phyloP scores from a whole-genome alignment of 208 protist genomes.

The Leishmania major region DNA sequence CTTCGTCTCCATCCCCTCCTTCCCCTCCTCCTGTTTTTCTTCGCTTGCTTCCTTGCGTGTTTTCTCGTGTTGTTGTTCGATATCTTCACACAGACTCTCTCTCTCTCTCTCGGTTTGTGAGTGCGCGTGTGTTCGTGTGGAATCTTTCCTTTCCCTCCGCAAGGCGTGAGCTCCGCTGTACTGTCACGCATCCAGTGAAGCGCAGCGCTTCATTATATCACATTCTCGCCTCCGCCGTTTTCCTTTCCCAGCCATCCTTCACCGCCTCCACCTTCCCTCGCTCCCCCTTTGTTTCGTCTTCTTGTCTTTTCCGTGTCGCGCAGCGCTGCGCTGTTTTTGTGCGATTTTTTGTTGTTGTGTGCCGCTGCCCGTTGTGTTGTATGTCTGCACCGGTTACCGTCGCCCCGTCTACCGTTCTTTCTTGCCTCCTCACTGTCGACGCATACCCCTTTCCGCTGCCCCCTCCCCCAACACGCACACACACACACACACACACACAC shows the following conservation, averaged over 20 bases:
- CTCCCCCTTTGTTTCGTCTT: too few relatives aligned
- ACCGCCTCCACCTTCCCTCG: too few relatives aligned
- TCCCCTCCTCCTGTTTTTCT: constrained; percentile 16
- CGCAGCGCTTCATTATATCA: neutral
- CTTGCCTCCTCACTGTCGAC: neutral
- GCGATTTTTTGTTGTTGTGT: neutral
- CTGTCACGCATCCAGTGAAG: neutral
- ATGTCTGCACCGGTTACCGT: neutral
- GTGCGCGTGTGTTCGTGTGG: neutral
- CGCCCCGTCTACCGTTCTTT: neutral
- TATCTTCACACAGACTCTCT: constrained; percentile 10
- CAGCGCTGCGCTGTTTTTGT: too few relatives aligned
- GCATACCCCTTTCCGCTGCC: neutral
- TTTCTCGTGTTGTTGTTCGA: constrained; percentile 10
- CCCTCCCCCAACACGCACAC: neutral
- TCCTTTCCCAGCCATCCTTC: too few relatives aligned
- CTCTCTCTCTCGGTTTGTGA: constrained; percentile 10
- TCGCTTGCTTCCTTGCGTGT: constrained; percentile 6
- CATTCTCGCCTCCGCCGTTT: neutral
- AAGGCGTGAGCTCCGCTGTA: neutral
- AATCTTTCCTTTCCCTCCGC: neutral
- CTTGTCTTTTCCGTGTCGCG: too few relatives aligned
- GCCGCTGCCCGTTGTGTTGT: neutral
- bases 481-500: neutral
- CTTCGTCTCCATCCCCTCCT: neutral